These are phyloP conservation scores for Phytopythium chamaehyphon DNA, from an alignment of 352 stramenopile species.

Conservation along the genomic window DNA sequence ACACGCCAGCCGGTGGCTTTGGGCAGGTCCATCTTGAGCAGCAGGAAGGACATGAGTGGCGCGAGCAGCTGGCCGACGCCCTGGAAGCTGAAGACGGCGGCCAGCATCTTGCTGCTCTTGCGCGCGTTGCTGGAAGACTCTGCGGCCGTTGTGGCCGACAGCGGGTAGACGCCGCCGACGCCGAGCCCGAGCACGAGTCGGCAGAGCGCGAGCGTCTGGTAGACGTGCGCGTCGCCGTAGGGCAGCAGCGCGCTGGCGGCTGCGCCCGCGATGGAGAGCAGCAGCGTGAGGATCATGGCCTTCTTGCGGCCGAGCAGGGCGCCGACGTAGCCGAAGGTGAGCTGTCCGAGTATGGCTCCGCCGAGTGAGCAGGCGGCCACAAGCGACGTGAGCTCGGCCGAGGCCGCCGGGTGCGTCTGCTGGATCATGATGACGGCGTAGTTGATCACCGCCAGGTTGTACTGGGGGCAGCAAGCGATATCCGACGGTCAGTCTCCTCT, in stretches of 20 bases:
- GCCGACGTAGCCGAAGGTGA: slow-evolving; percentile 80
- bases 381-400: slow-evolving; percentile 48
- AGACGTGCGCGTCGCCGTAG: slow-evolving; percentile 51
- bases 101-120: slow-evolving; percentile 64
- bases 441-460: slow-evolving; percentile 79
- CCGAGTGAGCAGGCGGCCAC: slow-evolving; percentile 71
- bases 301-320: slow-evolving; percentile 58
- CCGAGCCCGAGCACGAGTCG: slow-evolving; percentile 74
- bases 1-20: slow-evolving; percentile 44
- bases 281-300: slow-evolving; percentile 73
- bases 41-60: slow-evolving; percentile 57
- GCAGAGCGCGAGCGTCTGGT: slow-evolving; percentile 57
- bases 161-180: slow-evolving; percentile 77
- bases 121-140: slow-evolving; percentile 42
- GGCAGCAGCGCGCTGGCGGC: slow-evolving; percentile 50
- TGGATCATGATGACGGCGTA: slow-evolving; percentile 59
- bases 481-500: background rate
- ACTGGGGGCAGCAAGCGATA: slow-evolving; percentile 20
- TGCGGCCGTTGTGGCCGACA: slow-evolving; percentile 67
- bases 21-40: slow-evolving; percentile 33
- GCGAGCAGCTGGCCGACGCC: slow-evolving; percentile 53
- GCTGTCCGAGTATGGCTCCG: slow-evolving; percentile 72
- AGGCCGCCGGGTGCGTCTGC: slow-evolving; percentile 45
- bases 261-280: slow-evolving; percentile 63
- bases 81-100: slow-evolving; percentile 65